phyloP scores from a whole-genome alignment of 257 asterid genomes.

The Hygrophila difformis region DNA sequence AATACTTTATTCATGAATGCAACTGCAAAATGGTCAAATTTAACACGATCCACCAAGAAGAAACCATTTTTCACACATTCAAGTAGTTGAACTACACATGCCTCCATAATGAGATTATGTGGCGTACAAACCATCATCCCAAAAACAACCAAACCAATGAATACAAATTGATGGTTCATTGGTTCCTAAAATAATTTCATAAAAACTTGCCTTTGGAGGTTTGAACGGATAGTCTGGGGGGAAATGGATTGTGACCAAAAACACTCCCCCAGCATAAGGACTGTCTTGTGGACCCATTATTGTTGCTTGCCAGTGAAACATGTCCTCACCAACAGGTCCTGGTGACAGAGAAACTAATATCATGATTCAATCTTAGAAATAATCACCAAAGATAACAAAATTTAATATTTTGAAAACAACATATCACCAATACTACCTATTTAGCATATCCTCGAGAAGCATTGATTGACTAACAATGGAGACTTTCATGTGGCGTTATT shows the following conservation, averaged over 20 bases:
- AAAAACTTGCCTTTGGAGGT: constrained; percentile 52
- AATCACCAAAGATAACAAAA: background rate
- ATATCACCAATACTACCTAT: too few species aligned
- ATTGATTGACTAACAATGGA: background rate
- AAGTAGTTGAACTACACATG: too few species aligned
- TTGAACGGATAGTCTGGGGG: constrained; percentile 81
- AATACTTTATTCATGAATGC: background rate
- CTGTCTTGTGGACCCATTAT: constrained; percentile 81
- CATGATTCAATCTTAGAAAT: constrained; percentile 2
- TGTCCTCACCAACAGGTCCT: constrained; percentile 85
- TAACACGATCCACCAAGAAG: background rate
- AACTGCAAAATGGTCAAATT: background rate
- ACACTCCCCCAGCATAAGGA: constrained; percentile 76
- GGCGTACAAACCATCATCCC: too few species aligned
- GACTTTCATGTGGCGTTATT: background rate
- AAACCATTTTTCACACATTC: background rate
- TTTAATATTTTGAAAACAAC: background rate
- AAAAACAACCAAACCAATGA: background rate
- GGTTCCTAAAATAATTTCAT: background rate
- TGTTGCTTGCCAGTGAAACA: constrained; percentile 84
- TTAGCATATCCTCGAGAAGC: background rate
- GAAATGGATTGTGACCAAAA: constrained; percentile 59
- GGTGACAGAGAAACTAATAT: constrained; percentile 10
- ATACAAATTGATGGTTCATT: background rate
- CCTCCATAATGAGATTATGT: too few species aligned